Conservation (phyloP, 345 rosid genomes). For the Camelina hispida region DNA sequence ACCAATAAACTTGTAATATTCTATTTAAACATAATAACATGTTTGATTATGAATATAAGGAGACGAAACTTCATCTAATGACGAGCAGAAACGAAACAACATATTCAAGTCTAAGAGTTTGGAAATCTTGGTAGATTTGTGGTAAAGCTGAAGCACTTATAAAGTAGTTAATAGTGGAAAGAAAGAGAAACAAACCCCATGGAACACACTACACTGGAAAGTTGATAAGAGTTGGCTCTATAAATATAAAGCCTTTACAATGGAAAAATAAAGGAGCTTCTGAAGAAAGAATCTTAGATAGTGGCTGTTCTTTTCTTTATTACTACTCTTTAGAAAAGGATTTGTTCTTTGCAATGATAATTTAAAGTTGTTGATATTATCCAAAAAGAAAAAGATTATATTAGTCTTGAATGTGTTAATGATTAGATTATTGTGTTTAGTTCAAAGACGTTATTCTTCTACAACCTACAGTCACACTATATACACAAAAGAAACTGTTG, state of each 20-base stretch:
- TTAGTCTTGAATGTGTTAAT: conserved; percentile 14
- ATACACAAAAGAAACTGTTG: conserved; percentile 25
- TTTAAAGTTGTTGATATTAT: not conserved
- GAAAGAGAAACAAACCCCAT: not conserved
- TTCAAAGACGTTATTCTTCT: conserved; percentile 21
- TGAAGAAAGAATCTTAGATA: not conserved
- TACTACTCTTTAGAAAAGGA: not conserved
- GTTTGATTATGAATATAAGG: not conserved
- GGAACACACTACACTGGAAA: conserved; percentile 8
- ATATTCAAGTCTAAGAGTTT: no score
- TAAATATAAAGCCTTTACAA: not conserved
- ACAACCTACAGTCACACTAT: conserved; percentile 35
- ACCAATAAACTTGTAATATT: not conserved
- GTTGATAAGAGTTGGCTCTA: not conserved
- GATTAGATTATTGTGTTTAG: conserved; percentile 19
- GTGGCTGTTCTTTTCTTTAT: conserved; percentile 5
- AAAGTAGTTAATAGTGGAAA: conserved; percentile 16
- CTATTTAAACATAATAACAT: not conserved
- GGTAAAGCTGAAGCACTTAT: no score
- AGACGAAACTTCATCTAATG: not conserved
- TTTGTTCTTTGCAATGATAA: not conserved
- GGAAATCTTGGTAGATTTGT: no score
- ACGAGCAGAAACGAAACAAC: not conserved
- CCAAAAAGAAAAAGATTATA: not conserved
- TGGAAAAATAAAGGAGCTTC: not conserved